Evolutionary conservation across 306 rosid genomes (phyloP), one percentile per base, ranked within the genome.

Genomic region (Bauhinia variegata): DNA sequence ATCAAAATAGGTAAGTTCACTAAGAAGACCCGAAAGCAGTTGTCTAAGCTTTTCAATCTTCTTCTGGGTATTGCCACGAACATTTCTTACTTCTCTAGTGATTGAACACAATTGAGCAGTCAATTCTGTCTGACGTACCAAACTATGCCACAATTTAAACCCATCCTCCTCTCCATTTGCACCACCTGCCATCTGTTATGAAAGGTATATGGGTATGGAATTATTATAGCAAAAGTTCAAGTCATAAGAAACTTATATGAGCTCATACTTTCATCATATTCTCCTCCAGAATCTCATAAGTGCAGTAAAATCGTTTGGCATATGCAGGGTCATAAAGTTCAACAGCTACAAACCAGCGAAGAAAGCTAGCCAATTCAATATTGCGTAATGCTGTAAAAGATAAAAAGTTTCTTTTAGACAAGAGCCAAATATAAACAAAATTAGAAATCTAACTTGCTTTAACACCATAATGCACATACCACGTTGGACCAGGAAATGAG

Each of bases 281-380:
- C 79, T 93, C 97, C 81, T 93, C 99, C 85, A 93, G 81, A 54
- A 90, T 75, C 81, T 93, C 99, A 19, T 82, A 82, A 41, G 99
- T 90, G 85, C 84, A 85, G 72, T 90, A 93, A 82, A 88, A 93
- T 67, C 99, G 87, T 74, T 86, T 93, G 63, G 99, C 99, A 73
- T 88, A 88, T 63, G 90, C 84, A 54, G 97, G 99, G 79, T 93
- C 99, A 68, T 85, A 87, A 71, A 93, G 95, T 78, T 93, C 99
- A 70, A 88, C 97, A 54, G 99, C 95, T 71, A 93, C 96, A 66
- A 83, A 93, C 99, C 97, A 93, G 82, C 99, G 99, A 71, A 93
- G 96, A 83, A 93, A 93, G 88, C 99, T 93, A 73, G 99, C 99
- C 65, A 93, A 78, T 80, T 90, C 96, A 72, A 88, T 93, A 73